A percentile compares a stretch with the other conserved stretches of the same genome.
These are phyloP conservation scores for Meira nashicola DNA, from an alignment of 1,284 basidiomycete species.

Conservation along the genomic window DNA sequence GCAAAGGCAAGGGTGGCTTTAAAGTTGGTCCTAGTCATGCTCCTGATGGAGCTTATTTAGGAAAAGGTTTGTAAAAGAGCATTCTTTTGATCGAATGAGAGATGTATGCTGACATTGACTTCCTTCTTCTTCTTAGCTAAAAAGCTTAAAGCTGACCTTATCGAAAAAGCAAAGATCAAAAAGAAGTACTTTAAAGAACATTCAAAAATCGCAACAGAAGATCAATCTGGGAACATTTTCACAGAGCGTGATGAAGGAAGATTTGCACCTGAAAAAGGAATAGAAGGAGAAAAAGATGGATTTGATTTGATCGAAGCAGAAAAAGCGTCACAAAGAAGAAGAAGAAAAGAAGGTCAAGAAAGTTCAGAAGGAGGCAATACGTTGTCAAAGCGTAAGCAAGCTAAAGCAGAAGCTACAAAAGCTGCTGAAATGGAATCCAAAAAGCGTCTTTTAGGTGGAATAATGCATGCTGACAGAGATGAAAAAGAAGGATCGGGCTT, in stretches of 20 bases:
- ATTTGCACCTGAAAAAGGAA: conserved; percentile 33
- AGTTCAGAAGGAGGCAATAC: conserved; percentile 3
- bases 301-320: not conserved
- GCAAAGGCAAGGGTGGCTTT: conserved; percentile 31
- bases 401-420: not conserved
- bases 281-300: not conserved
- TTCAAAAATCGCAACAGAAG: conserved; percentile 6
- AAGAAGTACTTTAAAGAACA: conserved; percentile 54
- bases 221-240: conserved; percentile 3
- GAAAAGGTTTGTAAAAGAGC: conserved; percentile 20
- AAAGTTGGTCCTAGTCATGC: conserved; percentile 45
- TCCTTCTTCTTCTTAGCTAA: conserved; percentile 50
- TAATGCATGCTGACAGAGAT: conserved; percentile 13
- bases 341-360: conserved; percentile 3
- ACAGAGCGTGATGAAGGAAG: conserved; percentile 22
- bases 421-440: not conserved
- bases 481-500: conserved; percentile 18
- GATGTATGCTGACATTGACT: not conserved
- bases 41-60: conserved; percentile 48
- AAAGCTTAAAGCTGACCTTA: conserved; percentile 58
- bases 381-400: not conserved
- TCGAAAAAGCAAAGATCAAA: conserved; percentile 58
- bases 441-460: not conserved
- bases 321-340: not conserved
- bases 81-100: not conserved